These are phyloP conservation scores for Anisodus tanguticus DNA, from an alignment of 257 asterid species.

Conservation along the genomic window DNA sequence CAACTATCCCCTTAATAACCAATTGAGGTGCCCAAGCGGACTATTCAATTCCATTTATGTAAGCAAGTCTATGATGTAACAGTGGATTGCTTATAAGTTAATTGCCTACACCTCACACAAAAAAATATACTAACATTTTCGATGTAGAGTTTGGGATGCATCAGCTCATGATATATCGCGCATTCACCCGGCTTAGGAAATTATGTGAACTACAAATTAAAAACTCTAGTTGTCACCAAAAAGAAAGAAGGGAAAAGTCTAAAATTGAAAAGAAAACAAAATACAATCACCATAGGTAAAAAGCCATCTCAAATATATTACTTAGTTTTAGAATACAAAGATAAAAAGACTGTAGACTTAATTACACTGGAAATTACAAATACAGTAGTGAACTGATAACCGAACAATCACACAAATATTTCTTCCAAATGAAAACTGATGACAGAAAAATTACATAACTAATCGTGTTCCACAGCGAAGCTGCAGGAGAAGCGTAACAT, in stretches of 20 bases:
- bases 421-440: neutral
- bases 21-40: no score
- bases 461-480: neutral
- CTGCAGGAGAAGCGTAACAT: neutral
- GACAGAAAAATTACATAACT: neutral
- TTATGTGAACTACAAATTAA: no score
- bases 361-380: neutral
- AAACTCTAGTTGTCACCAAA: no score
- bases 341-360: neutral
- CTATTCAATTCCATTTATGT: no score
- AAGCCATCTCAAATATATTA: no score
- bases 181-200: neutral
- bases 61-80: neutral
- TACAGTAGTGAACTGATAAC: neutral
- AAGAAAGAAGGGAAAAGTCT: no score
- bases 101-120: no score
- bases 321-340: no score
- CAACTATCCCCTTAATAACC: no score
- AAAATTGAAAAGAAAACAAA: no score
- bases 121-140: no score
- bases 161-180: neutral
- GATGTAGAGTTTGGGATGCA: neutral
- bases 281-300: no score
- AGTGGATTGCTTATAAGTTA: neutral
- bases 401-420: neutral